Percentiles rank a stretch among this genome's conserved stretches.
These are phyloP conservation scores for Suhomyces pyralidae DNA, from an alignment of 805 yeast species.

Conservation along the genomic window DNA sequence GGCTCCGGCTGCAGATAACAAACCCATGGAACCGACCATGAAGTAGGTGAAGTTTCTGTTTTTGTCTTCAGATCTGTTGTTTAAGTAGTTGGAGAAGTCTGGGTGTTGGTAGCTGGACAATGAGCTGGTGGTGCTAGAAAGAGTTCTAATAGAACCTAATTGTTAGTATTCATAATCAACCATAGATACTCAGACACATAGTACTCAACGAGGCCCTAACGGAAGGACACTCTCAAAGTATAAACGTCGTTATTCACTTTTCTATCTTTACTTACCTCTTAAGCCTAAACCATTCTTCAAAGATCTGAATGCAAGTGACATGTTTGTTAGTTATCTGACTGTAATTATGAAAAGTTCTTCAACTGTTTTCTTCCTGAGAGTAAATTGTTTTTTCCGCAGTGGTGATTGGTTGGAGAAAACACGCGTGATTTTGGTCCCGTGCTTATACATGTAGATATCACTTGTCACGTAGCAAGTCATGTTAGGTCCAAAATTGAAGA, in stretches of 20 bases:
- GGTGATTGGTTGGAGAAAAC: constrained; percentile 3
- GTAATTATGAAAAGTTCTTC: constrained; percentile 2
- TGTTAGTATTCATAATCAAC: constrained; percentile 4
- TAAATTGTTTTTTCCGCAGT: constrained; percentile 5
- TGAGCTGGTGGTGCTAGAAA: constrained; percentile 49
- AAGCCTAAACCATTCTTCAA: constrained; percentile 40
- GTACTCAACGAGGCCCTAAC: too few relatives aligned
- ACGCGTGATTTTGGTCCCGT: neutral
- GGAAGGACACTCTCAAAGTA: too few relatives aligned
- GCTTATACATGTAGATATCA: neutral
- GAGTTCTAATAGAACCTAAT: constrained; percentile 42
- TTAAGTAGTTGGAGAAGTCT: constrained; percentile 78
- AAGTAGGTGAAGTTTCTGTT: constrained; percentile 86
- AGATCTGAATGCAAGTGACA: constrained; percentile 46
- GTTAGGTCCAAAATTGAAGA: too few relatives aligned
- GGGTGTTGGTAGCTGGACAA: constrained; percentile 88
- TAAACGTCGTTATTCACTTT: too few relatives aligned
- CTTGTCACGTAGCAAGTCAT: too few relatives aligned
- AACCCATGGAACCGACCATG: constrained; percentile 95
- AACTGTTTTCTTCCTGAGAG: constrained; percentile 2
- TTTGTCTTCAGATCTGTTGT: constrained; percentile 66
- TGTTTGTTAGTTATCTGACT: constrained; percentile 11
- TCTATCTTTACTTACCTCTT: constrained; percentile 42
- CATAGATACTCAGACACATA: too few relatives aligned
- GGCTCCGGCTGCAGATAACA: constrained; percentile 89